Base-by-base conservation (phyloP, 2,329 filamentous ascomycete genomes). In the Fusarium miscanthi region DNA sequence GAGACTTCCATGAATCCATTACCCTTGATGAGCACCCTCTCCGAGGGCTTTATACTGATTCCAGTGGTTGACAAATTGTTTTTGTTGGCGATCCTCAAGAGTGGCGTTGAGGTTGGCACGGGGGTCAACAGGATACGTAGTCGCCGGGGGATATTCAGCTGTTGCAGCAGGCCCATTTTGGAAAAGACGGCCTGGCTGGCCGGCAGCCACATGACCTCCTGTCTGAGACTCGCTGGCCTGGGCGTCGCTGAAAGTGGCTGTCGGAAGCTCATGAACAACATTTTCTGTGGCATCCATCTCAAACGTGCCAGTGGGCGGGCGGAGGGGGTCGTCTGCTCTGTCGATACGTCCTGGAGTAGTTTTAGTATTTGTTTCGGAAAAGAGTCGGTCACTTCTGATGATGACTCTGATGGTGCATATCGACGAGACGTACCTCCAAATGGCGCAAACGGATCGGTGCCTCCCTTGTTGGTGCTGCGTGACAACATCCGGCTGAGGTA, bases 401-500 rank as follows among this genome's bases (percentile, higher is more conserved):
- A 46, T 37, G 45, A 56, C 46, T 57, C 41, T 38, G 53, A 49
- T 53, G 41, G 37, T 27, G 51, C 59, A 42, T 35, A 63, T 35
- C 43, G 30, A 57, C 43, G 37, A 57, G 41, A 67, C 79, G 76
- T 74, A 85, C 85, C 84, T 80, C 84, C 83, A 78, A 85, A 85
- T 16, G 82, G 80, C 4, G 82, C 83, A 74, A 86, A 85, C 5
- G 84, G 80, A 57, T 85, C 83, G 46, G 68, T 61, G 62, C 66
- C 74, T 40, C 65, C 73, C 41, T 75, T 75, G 21, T 66, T 78
- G 12, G 76, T 77, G 14, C 76, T 77, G 38, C 80, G 77, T 27
- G 76, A 65, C 38, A 77, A 77, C 53, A 77, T 67, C 30, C 69
- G 64, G n/a, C 72, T 72, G 33, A 70, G 69, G n/a, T 61, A 40